phyloP scores from a whole-genome alignment of 441 rosid genomes.

The Syzygium malaccense region DNA sequence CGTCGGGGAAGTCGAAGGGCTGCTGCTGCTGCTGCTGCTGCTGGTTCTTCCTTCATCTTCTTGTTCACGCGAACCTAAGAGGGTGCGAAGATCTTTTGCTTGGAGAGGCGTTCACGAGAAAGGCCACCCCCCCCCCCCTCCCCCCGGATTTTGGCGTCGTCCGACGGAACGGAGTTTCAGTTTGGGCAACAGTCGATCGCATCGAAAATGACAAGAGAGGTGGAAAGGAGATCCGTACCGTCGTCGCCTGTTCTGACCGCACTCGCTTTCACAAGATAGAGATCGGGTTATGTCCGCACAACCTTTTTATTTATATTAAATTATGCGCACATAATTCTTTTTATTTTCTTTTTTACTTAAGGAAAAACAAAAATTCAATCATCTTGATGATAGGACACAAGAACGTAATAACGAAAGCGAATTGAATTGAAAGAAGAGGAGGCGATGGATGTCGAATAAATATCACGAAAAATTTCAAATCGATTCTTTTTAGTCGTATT shows the following conservation, averaged over 20 bases:
- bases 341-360: not conserved
- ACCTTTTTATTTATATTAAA: not conserved
- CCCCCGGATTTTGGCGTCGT: not conserved
- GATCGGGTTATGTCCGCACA: not conserved
- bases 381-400: not conserved
- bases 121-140: too few species aligned
- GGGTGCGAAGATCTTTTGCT: not conserved
- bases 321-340: too few species aligned
- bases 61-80: not conserved
- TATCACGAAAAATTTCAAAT: not conserved
- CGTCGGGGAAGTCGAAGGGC: not conserved
- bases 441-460: not conserved
- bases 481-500: rapidly evolving
- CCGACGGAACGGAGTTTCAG: not conserved
- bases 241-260: not conserved
- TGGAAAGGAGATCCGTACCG: not conserved
- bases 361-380: not conserved
- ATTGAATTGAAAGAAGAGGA: not conserved
- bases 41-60: not conserved
- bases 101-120: not conserved
- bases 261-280: not conserved
- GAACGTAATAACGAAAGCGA: not conserved
- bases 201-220: not conserved
- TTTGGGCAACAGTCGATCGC: not conserved
- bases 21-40: not conserved